Percentiles rank a stretch among this genome's conserved stretches.
phyloP scores from a whole-genome alignment of 352 stramenopile genomes.

The Plasmopara viticola region DNA sequence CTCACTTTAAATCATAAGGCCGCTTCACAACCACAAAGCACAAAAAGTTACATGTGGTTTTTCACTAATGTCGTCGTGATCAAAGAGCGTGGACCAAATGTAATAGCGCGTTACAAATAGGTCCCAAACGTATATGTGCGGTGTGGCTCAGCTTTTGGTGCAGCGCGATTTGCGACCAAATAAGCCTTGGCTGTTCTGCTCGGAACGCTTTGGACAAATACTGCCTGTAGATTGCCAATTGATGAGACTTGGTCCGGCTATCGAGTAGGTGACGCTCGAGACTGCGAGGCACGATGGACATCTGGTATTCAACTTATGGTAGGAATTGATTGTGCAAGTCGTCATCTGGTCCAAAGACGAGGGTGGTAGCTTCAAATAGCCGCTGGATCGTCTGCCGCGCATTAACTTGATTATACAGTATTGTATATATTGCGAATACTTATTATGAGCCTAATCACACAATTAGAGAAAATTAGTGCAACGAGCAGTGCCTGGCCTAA shows the following conservation, averaged over 20 bases:
- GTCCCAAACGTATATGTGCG: too few species aligned
- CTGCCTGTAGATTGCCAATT: background rate
- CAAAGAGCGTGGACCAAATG: too few species aligned
- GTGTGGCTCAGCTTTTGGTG: background rate
- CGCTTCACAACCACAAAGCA: too few species aligned
- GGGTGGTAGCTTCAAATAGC: background rate
- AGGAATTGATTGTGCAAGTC: background rate
- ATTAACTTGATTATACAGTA: background rate
- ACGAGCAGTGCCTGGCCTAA: too few species aligned
- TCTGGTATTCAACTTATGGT: background rate
- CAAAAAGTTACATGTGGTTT: too few species aligned
- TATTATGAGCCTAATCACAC: too few species aligned
- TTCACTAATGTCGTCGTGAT: too few species aligned
- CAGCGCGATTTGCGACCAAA: background rate
- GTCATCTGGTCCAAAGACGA: background rate
- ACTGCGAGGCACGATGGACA: background rate
- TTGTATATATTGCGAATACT: too few species aligned
- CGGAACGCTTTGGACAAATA: background rate
- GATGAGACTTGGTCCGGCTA: background rate
- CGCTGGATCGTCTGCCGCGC: background rate
- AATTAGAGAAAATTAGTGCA: too few species aligned
- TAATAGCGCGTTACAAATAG: too few species aligned
- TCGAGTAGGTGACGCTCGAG: background rate
- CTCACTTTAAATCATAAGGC: too few species aligned
- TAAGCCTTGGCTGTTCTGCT: background rate